Evolutionary conservation across 2,329 filamentous ascomycete genomes (phyloP).

Genomic region (Penicillium sp.): DNA sequence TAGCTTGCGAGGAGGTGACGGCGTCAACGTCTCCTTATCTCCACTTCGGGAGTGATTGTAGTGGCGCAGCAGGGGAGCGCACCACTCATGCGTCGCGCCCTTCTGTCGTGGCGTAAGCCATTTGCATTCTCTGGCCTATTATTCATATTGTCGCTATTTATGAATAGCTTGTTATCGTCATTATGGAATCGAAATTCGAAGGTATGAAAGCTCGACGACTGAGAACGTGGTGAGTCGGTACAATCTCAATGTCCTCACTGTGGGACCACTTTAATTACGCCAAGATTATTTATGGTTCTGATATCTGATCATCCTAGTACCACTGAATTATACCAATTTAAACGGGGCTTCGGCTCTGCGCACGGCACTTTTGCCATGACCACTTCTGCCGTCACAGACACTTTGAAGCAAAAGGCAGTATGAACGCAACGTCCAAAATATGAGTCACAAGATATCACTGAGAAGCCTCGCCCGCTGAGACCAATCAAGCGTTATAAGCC

Average conservation of each 20-base stretch:
- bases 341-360: too few species aligned
- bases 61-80: background rate
- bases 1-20: background rate
- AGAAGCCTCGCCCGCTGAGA: background rate
- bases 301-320: background rate
- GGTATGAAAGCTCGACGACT: conserved; percentile 22
- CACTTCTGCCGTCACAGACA: too few species aligned
- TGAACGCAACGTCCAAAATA: background rate
- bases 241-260: background rate
- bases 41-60: background rate
- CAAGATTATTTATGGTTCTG: background rate
- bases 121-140: background rate
- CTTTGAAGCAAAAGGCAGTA: background rate
- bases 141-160: background rate
- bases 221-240: too few species aligned
- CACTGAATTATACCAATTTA: too few species aligned
- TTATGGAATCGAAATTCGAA: background rate
- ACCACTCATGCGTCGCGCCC: background rate
- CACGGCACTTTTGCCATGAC: too few species aligned
- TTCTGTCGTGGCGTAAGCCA: background rate
- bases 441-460: background rate
- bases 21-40: background rate
- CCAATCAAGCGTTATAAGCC: conserved; percentile 7
- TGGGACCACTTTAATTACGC: background rate
- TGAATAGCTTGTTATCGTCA: background rate